Evolutionary conservation across 768 basidiomycete species (phyloP).

Genomic region (Mycena polygramma): DNA sequence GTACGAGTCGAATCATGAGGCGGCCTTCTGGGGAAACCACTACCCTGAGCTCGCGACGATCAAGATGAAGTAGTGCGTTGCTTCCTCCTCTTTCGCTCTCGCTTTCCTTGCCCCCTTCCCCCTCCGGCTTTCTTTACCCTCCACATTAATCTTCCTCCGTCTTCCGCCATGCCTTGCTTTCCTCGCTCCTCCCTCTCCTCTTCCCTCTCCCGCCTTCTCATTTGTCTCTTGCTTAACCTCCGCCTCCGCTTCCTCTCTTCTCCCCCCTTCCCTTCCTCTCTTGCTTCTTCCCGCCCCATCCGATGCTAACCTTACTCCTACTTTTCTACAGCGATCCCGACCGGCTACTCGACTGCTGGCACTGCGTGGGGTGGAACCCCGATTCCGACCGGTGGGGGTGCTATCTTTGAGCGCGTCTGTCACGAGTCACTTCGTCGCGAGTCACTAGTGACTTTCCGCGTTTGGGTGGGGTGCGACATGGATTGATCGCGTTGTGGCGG

Average conservation of each 20-base stretch:
- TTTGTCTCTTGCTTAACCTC: too few species aligned
- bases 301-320: constrained; percentile 6
- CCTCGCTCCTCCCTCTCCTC: too few species aligned
- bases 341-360: constrained; percentile 63
- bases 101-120: not conserved
- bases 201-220: too few species aligned
- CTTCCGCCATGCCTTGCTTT: too few species aligned
- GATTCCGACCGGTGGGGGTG: constrained; percentile 29
- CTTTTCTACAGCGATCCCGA: constrained; percentile 56
- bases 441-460: not conserved
- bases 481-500: too few species aligned
- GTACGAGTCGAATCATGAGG: constrained; percentile 60
- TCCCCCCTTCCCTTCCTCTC: not conserved
- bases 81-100: not conserved
- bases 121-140: too few species aligned
- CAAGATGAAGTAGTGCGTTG: constrained; percentile 62
- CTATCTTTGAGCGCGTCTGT: constrained; percentile 24
- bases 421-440: too few species aligned
- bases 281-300: not conserved
- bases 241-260: too few species aligned
- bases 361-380: constrained; percentile 53
- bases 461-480: too few species aligned
- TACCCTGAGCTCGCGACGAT: constrained; percentile 55
- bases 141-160: too few species aligned
- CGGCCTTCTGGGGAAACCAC: constrained; percentile 60